Evolutionary conservation across 164 flowering plant species (phyloP).

Genomic region (Magnolia kwangsiensis): DNA sequence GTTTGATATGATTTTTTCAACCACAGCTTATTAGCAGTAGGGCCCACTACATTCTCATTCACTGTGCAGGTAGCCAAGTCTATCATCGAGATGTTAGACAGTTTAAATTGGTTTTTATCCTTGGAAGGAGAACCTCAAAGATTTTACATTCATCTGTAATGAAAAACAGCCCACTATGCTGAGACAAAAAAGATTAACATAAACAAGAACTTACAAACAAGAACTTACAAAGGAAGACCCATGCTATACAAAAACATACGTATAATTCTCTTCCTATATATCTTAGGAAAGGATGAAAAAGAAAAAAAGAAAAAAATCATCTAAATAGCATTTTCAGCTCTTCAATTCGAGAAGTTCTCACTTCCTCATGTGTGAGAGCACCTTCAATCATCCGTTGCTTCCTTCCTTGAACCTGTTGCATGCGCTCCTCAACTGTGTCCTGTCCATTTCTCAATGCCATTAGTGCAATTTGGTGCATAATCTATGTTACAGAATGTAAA

Average conservation of each 20-base stretch:
- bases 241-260: not conserved
- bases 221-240: not conserved
- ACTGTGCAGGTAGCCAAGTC: too few relatives aligned
- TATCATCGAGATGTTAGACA: too few relatives aligned
- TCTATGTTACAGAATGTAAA: too few relatives aligned
- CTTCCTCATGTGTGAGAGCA: slow-evolving; percentile 81
- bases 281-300: too few relatives aligned
- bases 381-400: slow-evolving; percentile 79
- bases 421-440: slow-evolving; percentile 73
- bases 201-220: not conserved
- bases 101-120: too few relatives aligned
- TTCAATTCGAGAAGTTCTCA: slow-evolving; percentile 60
- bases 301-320: slow-evolving; percentile 17
- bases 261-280: not conserved
- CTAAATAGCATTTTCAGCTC: slow-evolving; percentile 84
- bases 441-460: slow-evolving; percentile 18
- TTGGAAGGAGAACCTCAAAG: too few relatives aligned
- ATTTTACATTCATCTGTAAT: not conserved
- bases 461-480: not conserved
- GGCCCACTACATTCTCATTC: too few relatives aligned
- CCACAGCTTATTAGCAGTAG: too few relatives aligned
- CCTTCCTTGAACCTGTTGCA: slow-evolving; percentile 76
- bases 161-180: not conserved
- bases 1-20: too few relatives aligned
- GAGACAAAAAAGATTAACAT: not conserved